Conservation (phyloP, 768 basidiomycete species). For the Termitomyces sp. region DNA sequence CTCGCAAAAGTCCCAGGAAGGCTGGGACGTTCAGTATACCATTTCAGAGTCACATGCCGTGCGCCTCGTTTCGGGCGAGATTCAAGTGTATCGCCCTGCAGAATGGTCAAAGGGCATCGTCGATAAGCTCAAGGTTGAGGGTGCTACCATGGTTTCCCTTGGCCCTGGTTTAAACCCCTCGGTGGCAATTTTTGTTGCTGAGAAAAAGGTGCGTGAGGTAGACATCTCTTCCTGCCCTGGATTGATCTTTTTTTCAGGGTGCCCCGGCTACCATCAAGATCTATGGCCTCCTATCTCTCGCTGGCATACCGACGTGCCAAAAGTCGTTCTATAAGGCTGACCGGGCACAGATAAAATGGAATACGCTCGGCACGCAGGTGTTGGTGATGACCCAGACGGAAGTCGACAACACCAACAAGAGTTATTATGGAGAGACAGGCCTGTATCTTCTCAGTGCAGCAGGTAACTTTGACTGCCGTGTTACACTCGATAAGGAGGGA, state of each 20-base stretch:
- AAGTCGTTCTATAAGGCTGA: slow-evolving; percentile 98
- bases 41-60: slow-evolving; percentile 85
- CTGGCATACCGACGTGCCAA: slow-evolving; percentile 64
- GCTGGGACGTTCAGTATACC: slow-evolving; percentile 91
- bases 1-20: slow-evolving; percentile 86
- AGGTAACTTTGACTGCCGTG: slow-evolving; percentile 91
- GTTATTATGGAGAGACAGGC: slow-evolving; percentile 97
- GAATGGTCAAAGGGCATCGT: slow-evolving; percentile 78
- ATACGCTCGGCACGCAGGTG: slow-evolving; percentile 87
- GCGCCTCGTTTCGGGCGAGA: slow-evolving; percentile 73
- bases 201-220: slow-evolving; percentile 73
- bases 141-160: slow-evolving; percentile 69
- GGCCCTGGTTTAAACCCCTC: slow-evolving; percentile 85
- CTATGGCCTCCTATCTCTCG: slow-evolving; percentile 65
- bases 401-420: slow-evolving; percentile 95
- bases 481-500: slow-evolving; percentile 90
- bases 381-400: slow-evolving; percentile 93
- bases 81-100: slow-evolving; percentile 79
- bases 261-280: slow-evolving; percentile 86
- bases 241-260: slow-evolving; percentile 45
- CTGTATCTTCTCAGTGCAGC: slow-evolving; percentile 89
- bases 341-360: slow-evolving; percentile 93
- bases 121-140: slow-evolving; percentile 82
- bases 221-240: not conserved
- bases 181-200: slow-evolving; percentile 88